phyloP scores from a whole-genome alignment of 345 rosid genomes.

The Eutrema yunnanense region DNA sequence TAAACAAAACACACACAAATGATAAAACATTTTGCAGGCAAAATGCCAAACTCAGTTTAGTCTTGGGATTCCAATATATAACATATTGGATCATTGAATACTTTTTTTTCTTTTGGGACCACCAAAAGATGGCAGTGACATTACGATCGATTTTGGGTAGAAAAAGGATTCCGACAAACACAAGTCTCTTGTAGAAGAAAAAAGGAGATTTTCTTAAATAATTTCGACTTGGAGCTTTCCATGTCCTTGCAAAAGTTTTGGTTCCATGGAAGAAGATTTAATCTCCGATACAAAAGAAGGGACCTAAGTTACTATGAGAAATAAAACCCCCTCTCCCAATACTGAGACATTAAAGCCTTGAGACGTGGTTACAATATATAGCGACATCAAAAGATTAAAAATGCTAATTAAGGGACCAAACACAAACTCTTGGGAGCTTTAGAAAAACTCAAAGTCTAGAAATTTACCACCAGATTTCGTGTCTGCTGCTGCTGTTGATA shows the following conservation, averaged over 20 bases:
- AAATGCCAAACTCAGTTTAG: neutral
- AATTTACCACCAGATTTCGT: constrained; percentile 78
- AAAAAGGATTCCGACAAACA: constrained; percentile 6
- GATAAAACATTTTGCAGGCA: neutral
- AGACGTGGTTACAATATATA: constrained; percentile 12
- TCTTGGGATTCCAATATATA: neutral
- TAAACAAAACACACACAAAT: neutral
- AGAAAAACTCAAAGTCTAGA: constrained; percentile 97
- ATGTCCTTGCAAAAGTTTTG: constrained; percentile 25
- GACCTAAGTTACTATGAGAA: constrained; percentile 8
- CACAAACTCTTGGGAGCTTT: constrained; percentile 24
- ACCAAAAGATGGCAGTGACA: constrained; percentile 6
- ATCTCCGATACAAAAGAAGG: constrained; percentile 10
- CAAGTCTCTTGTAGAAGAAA: neutral
- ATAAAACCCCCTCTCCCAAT: neutral
- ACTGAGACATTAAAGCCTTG: neutral
- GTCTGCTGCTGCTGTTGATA: constrained; percentile 29
- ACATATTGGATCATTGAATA: neutral
- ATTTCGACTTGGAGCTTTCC: constrained; percentile 12
- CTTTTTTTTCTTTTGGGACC: neutral
- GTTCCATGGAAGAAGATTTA: constrained; percentile 18
- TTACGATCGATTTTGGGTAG: neutral
- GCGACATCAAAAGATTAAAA: constrained; percentile 11
- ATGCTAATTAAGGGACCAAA: constrained; percentile 20
- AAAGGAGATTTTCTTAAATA: constrained; percentile 2